phyloP scores from a whole-genome alignment of 768 basidiomycete species.

The Boletus tomentosulus region DNA sequence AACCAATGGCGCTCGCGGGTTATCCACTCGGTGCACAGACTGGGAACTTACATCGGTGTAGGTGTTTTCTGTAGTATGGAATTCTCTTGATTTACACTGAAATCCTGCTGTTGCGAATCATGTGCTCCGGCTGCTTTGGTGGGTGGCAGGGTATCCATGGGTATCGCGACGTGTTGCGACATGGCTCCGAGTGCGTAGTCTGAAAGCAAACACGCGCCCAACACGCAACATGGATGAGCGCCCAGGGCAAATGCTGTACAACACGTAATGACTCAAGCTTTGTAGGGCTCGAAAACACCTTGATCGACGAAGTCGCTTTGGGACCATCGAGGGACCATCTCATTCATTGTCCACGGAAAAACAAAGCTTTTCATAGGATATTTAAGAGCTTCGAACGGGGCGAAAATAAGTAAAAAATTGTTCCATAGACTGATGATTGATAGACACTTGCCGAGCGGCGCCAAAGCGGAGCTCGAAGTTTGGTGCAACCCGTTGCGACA shows the following conservation, averaged over 20 bases:
- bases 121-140: not conserved
- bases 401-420: too few relatives aligned
- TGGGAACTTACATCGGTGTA: conserved; percentile 18
- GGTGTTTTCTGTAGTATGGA: conserved; percentile 14
- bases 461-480: not conserved
- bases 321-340: too few relatives aligned
- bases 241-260: conserved; percentile 5
- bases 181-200: conserved; percentile 5
- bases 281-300: too few relatives aligned
- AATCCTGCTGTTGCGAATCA: not conserved
- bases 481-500: not conserved
- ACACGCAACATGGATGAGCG: conserved; percentile 5
- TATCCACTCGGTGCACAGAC: not conserved
- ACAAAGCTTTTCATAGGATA: too few relatives aligned
- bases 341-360: too few relatives aligned
- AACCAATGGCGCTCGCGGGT: too few relatives aligned
- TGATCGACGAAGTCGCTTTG: too few relatives aligned
- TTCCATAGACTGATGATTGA: too few relatives aligned
- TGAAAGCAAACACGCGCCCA: not conserved
- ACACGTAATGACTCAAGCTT: not conserved
- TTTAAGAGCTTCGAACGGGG: too few relatives aligned
- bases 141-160: conserved; percentile 10
- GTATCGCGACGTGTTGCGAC: conserved; percentile 16
- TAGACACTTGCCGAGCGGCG: too few relatives aligned
- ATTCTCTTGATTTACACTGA: not conserved